A percentile compares a stretch with the other conserved stretches of the same genome.
phyloP scores from a whole-genome alignment of 208 protist genomes.

The Crithidia sp. region DNA sequence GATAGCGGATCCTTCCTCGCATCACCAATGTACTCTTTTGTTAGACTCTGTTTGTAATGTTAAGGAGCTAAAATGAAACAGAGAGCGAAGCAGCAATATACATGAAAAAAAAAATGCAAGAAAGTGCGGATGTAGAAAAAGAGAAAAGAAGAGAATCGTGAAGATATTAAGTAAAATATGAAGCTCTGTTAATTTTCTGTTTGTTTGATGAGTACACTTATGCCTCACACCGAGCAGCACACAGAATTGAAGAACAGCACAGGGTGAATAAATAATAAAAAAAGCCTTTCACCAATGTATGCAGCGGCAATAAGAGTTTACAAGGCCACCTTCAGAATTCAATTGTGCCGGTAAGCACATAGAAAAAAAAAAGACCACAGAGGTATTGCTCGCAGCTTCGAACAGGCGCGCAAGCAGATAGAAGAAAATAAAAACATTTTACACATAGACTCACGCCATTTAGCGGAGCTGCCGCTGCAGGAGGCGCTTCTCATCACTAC shows the following conservation, averaged over 20 bases:
- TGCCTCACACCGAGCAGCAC: too few relatives aligned
- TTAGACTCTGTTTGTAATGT: too few relatives aligned
- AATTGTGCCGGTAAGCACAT: too few relatives aligned
- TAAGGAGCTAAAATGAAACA: not conserved
- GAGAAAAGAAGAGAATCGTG: not conserved
- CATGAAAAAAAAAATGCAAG: not conserved
- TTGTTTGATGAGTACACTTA: too few relatives aligned
- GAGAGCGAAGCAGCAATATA: not conserved
- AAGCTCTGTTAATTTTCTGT: too few relatives aligned
- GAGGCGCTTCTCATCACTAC: conserved; percentile 13
- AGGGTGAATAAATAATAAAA: not conserved
- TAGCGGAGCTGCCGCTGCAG: conserved; percentile 14
- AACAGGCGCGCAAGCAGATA: not conserved
- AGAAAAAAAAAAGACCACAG: too few relatives aligned
- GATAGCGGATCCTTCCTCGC: too few relatives aligned
- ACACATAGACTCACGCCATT: not conserved
- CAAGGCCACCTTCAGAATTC: too few relatives aligned
- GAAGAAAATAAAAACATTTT: not conserved
- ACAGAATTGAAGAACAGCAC: not conserved
- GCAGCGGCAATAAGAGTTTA: too few relatives aligned
- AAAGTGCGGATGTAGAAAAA: too few relatives aligned
- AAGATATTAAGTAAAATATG: not conserved
- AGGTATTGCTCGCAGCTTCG: not conserved
- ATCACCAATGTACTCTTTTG: too few relatives aligned
- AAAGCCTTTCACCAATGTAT: too few relatives aligned